Percentiles rank a stretch among this genome's conserved stretches.
phyloP scores from a whole-genome alignment of 1,139 yeast species.

The Pichia sp. region DNA sequence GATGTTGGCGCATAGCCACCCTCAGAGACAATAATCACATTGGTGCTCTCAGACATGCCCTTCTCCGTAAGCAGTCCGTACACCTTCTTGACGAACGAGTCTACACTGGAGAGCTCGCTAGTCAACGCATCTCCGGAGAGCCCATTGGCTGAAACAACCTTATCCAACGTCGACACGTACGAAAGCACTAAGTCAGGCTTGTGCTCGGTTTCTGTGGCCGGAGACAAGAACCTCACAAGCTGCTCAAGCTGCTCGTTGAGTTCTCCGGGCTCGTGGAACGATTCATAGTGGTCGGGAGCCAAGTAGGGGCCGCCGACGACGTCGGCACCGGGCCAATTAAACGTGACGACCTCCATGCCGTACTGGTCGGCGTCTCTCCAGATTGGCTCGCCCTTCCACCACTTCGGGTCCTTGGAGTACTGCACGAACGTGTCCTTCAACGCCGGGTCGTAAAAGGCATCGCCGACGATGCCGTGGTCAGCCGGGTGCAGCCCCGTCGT shows the following conservation, averaged over 20 bases:
- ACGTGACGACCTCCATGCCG: conserved; percentile 69
- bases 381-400: conserved; percentile 91
- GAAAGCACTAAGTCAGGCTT: conserved; percentile 58
- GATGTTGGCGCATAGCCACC: conserved; percentile 94
- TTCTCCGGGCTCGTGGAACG: conserved; percentile 60
- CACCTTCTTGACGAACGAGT: conserved; percentile 52
- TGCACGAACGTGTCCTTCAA: conserved; percentile 56
- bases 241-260: conserved; percentile 53
- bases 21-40: conserved; percentile 76
- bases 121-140: conserved; percentile 55
- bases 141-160: conserved; percentile 70
- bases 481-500: conserved; percentile 83
- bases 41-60: conserved; percentile 60
- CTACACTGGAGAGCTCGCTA: conserved; percentile 58
- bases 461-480: conserved; percentile 84
- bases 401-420: conserved; percentile 52
- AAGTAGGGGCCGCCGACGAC: conserved; percentile 36
- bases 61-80: conserved; percentile 47
- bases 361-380: conserved; percentile 77
- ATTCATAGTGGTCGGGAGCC: conserved; percentile 55
- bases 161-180: conserved; percentile 78
- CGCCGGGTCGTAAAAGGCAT: conserved; percentile 67
- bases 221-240: conserved; percentile 40
- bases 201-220: background rate
- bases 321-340: conserved; percentile 72